Evolutionary conservation across 2,329 filamentous ascomycete species (phyloP).

Genomic region (Tolypocladium amazonense): DNA sequence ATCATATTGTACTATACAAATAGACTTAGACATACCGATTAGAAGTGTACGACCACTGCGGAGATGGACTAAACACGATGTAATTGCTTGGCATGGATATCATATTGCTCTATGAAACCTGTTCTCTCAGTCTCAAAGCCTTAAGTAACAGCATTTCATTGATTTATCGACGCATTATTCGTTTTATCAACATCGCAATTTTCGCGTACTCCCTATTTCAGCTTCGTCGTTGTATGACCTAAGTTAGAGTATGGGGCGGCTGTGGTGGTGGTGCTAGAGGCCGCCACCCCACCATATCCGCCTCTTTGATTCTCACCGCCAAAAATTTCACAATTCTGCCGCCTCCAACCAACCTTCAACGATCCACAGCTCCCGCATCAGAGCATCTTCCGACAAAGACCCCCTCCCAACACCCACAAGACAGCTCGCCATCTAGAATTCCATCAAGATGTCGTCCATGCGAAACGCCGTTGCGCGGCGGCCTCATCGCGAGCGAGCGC

Average conservation of each 20-base stretch:
- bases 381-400: background rate
- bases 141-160: too few species aligned
- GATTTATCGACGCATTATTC: too few species aligned
- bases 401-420: background rate
- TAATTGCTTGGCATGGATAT: too few species aligned
- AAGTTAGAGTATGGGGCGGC: background rate
- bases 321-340: constrained; percentile 28
- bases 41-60: background rate
- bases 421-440: background rate
- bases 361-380: background rate
- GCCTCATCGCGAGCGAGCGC: constrained; percentile 81
- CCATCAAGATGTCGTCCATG: constrained; percentile 41
- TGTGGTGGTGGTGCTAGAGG: background rate
- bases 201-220: background rate
- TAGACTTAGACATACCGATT: background rate
- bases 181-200: too few species aligned
- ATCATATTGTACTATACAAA: background rate
- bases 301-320: constrained; percentile 18
- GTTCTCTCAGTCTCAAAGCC: too few species aligned
- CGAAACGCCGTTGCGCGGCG: constrained; percentile 63
- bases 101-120: too few species aligned
- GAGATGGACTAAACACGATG: too few species aligned
- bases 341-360: constrained; percentile 1
- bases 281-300: background rate
- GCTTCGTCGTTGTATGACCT: too few species aligned